Conservation (phyloP, 179 eudicot genomes). For the Beta lomatogona region DNA sequence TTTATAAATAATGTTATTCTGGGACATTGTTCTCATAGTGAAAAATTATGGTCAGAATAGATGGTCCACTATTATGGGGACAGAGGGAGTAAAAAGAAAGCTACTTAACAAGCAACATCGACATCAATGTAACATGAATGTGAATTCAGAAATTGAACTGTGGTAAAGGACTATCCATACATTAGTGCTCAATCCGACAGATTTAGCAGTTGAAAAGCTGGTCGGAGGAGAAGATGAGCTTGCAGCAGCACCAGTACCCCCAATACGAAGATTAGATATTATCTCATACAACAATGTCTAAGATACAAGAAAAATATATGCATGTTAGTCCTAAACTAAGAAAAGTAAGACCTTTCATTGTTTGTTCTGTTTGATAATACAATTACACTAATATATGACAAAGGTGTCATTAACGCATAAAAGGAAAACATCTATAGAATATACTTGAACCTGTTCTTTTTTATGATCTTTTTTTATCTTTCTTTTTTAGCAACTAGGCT, state of each 20-base stretch:
- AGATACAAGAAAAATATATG: background rate
- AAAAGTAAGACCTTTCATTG: background rate
- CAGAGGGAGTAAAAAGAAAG: background rate
- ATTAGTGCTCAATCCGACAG: conserved; percentile 45
- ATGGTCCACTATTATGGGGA: too few relatives aligned
- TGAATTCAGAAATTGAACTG: background rate
- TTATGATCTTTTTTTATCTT: too few relatives aligned
- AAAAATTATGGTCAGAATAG: too few relatives aligned
- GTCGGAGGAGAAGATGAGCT: conserved; percentile 67
- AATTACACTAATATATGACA: background rate
- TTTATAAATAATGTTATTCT: too few relatives aligned
- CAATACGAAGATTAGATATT: conserved; percentile 58
- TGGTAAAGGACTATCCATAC: conserved; percentile 10
- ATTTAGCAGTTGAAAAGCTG: conserved; percentile 41
- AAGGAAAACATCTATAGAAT: background rate
- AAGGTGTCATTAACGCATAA: background rate
- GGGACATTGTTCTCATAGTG: too few relatives aligned
- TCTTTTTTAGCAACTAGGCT: too few relatives aligned
- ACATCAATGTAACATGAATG: background rate
- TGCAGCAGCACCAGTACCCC: conserved; percentile 47
- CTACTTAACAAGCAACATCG: background rate
- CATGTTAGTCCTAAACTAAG: conserved; percentile 2
- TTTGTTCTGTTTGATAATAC: too few relatives aligned
- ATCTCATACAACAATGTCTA: conserved; percentile 67
- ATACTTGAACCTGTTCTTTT: background rate